Conservation (phyloP, 371 early-diverging fungal genomes). For the Mycotypha africana region DNA sequence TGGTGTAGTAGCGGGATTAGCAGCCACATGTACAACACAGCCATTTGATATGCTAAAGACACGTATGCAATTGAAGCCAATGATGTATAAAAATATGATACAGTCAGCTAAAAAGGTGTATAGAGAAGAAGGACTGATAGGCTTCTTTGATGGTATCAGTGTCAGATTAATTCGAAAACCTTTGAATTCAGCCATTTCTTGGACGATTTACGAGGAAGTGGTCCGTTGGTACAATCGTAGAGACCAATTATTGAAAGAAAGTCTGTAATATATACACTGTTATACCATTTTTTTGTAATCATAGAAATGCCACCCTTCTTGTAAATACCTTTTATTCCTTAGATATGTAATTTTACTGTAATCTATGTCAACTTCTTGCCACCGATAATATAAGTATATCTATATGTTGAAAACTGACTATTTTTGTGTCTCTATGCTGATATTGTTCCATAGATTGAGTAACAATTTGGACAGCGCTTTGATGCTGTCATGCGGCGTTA, state of each 20-base stretch:
- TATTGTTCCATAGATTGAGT: no score
- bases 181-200: conserved; percentile 85
- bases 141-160: conserved; percentile 83
- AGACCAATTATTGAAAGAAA: conserved; percentile 16
- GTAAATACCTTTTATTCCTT: no score
- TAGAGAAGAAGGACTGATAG: conserved; percentile 56
- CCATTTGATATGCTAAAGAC: conserved; percentile 95
- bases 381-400: no score
- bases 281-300: no score
- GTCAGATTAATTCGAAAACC: conserved; percentile 86
- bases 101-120: conserved; percentile 63
- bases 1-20: conserved; percentile 64
- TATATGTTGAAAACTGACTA: no score
- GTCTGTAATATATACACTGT: conserved; percentile 3
- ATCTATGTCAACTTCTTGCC: no score
- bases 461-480: no score
- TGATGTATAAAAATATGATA: conserved; percentile 56
- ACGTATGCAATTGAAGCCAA: conserved; percentile 86
- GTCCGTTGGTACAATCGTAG: conserved; percentile 39
- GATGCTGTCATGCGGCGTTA: no score
- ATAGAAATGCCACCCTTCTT: no score
- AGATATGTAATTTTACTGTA: no score
- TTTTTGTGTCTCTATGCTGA: no score
- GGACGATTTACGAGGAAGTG: conserved; percentile 90
- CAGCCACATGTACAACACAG: conserved; percentile 81